Conservation (phyloP, 768 basidiomycete genomes). For the Tephrocybe rancida region DNA sequence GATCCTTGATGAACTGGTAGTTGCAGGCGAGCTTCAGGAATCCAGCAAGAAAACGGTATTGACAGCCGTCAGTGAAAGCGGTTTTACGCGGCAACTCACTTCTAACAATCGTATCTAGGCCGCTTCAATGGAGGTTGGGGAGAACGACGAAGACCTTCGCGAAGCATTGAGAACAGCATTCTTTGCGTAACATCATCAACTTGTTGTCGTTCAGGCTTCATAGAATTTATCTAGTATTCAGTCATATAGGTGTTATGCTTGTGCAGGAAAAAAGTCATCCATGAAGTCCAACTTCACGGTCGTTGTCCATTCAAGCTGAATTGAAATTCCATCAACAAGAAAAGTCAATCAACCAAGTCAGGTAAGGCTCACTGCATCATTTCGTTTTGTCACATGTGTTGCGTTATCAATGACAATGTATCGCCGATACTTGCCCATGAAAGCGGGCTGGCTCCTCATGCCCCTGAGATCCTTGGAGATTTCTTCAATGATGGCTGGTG, state of each 20-base stretch:
- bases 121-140: conserved; percentile 18
- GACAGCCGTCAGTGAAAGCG: conserved; percentile 22
- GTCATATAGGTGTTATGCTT: conserved; percentile 1
- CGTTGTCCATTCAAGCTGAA: conserved; percentile 60
- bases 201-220: background rate
- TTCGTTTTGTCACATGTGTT: conserved; percentile 27
- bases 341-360: background rate
- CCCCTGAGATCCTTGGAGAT: conserved; percentile 48
- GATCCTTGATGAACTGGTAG: conserved; percentile 92
- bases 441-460: conserved; percentile 64
- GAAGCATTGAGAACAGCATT: conserved; percentile 19
- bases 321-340: background rate
- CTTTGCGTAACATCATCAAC: conserved; percentile 2
- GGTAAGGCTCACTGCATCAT: conserved; percentile 50
- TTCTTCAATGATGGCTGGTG: conserved; percentile 41
- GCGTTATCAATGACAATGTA: conserved; percentile 59
- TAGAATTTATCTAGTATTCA: background rate
- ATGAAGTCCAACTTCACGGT: conserved; percentile 53
- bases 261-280: conserved; percentile 52
- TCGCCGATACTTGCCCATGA: conserved; percentile 65
- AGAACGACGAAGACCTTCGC: conserved; percentile 21
- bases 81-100: background rate
- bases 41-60: conserved; percentile 78
- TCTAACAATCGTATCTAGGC: conserved; percentile 1
- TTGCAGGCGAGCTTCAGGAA: conserved; percentile 94